Percentiles rank a stretch among this genome's conserved stretches.
Conservation (phyloP, 2,329 filamentous ascomycete genomes). For the Exserohilum turcica region DNA sequence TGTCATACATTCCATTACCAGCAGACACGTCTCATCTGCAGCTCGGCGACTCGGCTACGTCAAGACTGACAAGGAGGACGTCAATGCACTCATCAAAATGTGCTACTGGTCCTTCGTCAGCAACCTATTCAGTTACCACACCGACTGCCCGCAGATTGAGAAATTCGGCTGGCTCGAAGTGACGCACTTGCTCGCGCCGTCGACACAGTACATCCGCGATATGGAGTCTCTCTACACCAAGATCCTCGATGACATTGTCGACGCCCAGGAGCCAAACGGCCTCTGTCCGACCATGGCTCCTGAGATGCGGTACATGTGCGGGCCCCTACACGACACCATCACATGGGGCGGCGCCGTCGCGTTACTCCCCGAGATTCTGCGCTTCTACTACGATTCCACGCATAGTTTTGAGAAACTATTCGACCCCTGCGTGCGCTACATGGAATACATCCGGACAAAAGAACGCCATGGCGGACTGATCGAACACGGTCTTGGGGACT, state of each 20-base stretch:
- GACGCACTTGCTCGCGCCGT: constrained; percentile 53
- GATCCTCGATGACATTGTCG: constrained; percentile 55
- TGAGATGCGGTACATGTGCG: constrained; percentile 56
- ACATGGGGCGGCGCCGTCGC: constrained; percentile 52
- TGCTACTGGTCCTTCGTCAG: constrained; percentile 53
- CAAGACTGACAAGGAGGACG: constrained; percentile 50
- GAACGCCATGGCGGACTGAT: constrained; percentile 51
- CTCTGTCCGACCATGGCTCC: constrained; percentile 57
- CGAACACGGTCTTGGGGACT: constrained; percentile 53
- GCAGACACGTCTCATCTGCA: constrained; percentile 50
- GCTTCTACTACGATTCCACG: constrained; percentile 50
- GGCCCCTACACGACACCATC: constrained; percentile 55
- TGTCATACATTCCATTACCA: constrained; percentile 43
- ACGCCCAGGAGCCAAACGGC: constrained; percentile 53
- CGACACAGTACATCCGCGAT: constrained; percentile 43
- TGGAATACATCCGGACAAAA: constrained; percentile 51
- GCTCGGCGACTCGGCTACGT: constrained; percentile 46
- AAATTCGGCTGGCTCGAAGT: constrained; percentile 59
- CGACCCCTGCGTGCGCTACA: constrained; percentile 47
- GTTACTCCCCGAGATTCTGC: constrained; percentile 41
- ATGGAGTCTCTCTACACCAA: constrained; percentile 56
- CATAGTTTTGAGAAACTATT: constrained; percentile 48
- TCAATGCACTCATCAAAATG: constrained; percentile 51
- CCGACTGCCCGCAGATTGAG: constrained; percentile 47
- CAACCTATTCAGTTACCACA: constrained; percentile 50